These are phyloP conservation scores for Puccinia polysora DNA, from an alignment of 1,284 basidiomycete species.

Conservation along the genomic window DNA sequence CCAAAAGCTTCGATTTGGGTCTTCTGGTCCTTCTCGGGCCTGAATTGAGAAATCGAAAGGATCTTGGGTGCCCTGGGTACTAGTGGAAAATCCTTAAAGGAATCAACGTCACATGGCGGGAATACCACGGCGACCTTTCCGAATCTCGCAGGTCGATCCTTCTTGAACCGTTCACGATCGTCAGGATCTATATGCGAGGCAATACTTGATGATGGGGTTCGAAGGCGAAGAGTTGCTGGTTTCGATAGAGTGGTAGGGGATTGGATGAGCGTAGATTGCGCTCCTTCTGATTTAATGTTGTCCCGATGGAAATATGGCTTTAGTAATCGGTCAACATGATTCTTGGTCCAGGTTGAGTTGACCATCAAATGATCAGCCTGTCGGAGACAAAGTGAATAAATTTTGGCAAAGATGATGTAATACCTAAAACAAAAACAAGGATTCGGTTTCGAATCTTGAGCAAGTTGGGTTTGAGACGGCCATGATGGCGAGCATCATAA, in stretches of 20 bases:
- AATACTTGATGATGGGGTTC: conserved; percentile 60
- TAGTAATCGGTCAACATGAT: conserved; percentile 72
- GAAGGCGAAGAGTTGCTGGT: conserved; percentile 57
- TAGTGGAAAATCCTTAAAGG: conserved; percentile 14
- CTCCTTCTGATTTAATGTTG: background rate
- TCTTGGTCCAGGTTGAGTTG: conserved; percentile 91
- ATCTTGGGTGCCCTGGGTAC: background rate
- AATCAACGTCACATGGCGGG: conserved; percentile 6
- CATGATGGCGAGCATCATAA: background rate
- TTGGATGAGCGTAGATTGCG: conserved; percentile 51
- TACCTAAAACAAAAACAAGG: too few species aligned
- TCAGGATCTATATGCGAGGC: background rate
- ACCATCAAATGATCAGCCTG: conserved; percentile 72
- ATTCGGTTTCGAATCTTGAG: conserved; percentile 15
- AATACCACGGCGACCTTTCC: conserved; percentile 1
- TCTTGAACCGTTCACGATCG: background rate
- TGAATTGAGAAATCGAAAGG: conserved; percentile 50
- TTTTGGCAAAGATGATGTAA: conserved; percentile 78
- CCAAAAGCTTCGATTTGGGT: conserved; percentile 71
- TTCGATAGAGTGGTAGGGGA: background rate
- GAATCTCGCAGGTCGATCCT: background rate
- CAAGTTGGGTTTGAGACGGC: background rate
- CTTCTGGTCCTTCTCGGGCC: conserved; percentile 90
- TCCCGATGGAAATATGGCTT: conserved; percentile 1
- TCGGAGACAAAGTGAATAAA: conserved; percentile 72